Evolutionary conservation across 116 monocot genomes (phyloP).

Genomic region (Phalaenopsis hybrid): DNA sequence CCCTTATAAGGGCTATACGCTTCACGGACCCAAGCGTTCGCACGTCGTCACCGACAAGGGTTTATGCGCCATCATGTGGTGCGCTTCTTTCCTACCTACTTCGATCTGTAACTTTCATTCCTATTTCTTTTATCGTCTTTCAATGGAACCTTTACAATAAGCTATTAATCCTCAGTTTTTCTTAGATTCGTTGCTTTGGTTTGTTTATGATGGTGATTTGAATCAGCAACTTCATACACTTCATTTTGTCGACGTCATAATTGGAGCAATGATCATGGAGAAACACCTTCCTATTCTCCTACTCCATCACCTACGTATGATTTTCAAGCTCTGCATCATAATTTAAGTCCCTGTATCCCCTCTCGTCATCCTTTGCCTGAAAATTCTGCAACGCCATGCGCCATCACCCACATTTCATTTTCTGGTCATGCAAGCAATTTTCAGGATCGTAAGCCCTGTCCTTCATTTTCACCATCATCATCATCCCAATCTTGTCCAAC

Average conservation of each 20-base stretch:
- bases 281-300: constrained; percentile 17
- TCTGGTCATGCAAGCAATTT: not conserved
- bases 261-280: not conserved
- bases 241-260: not conserved
- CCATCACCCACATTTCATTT: constrained; percentile 1
- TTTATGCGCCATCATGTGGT: constrained; percentile 40
- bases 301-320: constrained; percentile 38
- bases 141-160: not conserved
- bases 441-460: not conserved
- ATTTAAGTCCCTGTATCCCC: constrained; percentile 1
- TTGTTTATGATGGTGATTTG: not conserved
- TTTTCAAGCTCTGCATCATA: constrained; percentile 12
- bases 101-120: not conserved
- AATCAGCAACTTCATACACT: not conserved
- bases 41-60: constrained; percentile 30
- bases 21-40: constrained; percentile 25
- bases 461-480: constrained; percentile 31
- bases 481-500: constrained; percentile 28
- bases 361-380: constrained; percentile 1
- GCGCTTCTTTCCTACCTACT: not conserved
- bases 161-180: not conserved
- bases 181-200: not conserved
- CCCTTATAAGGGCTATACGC: constrained; percentile 29
- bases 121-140: not conserved
- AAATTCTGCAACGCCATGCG: constrained; percentile 11